phyloP scores from a whole-genome alignment of 495 filamentous ascomycete species.

The Hyaloscypha bicolor region DNA sequence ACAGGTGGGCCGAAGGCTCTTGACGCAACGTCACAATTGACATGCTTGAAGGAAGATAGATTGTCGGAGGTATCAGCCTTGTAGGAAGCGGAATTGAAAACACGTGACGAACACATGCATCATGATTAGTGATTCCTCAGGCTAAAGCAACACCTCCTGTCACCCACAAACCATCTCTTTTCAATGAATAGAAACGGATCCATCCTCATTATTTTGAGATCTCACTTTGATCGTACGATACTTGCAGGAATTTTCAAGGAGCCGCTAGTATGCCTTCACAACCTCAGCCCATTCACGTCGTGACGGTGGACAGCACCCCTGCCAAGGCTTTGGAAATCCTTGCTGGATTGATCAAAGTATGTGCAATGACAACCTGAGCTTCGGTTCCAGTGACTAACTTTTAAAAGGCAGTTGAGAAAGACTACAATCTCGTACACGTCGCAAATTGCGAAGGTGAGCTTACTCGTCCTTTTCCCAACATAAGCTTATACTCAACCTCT shows the following conservation, averaged over 20 bases:
- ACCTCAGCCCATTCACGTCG: background rate
- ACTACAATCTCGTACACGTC: conserved; percentile 15
- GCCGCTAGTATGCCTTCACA: conserved; percentile 2
- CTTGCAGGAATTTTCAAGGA: background rate
- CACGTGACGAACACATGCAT: conserved; percentile 4
- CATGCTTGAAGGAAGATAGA: background rate
- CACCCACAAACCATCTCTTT: background rate
- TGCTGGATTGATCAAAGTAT: background rate
- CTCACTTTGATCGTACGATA: background rate
- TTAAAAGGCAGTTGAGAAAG: conserved; percentile 8
- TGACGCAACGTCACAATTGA: too few species aligned
- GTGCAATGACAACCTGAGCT: background rate
- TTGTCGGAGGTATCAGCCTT: background rate
- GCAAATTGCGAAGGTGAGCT: conserved; percentile 12
- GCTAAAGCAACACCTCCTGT: background rate
- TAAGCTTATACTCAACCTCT: background rate
- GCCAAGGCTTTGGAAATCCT: background rate
- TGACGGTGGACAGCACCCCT: conserved; percentile 3
- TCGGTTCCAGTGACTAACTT: background rate
- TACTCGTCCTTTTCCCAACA: background rate
- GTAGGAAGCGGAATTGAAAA: background rate
- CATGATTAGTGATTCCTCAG: background rate
- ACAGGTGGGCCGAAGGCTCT: too few species aligned
- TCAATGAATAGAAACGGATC: background rate
- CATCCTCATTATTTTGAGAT: background rate